Evolutionary conservation across 2,329 filamentous ascomycete species (phyloP).

Genomic region (Aspergillus sp.): DNA sequence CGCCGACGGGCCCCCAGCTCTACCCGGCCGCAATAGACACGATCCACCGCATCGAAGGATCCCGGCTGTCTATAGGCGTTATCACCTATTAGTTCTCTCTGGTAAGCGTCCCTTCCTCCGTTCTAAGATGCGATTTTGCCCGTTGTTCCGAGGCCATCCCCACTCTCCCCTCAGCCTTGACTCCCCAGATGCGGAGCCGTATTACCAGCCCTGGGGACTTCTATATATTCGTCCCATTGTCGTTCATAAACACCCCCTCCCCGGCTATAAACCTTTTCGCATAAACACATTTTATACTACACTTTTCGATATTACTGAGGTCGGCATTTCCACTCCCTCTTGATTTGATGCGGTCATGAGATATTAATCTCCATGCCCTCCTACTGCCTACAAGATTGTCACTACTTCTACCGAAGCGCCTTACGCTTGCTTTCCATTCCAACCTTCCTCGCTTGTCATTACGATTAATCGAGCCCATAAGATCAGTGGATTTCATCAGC

Average conservation of each 20-base stretch:
- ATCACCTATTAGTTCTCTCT: conserved; percentile 2
- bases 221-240: conserved; percentile 4
- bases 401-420: conserved; percentile 90
- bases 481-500: conserved; percentile 31
- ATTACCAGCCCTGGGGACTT: not conserved
- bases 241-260: not conserved
- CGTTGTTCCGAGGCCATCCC: conserved; percentile 18
- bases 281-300: not conserved
- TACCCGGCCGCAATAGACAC: conserved; percentile 11
- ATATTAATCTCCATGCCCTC: conserved; percentile 65
- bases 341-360: conserved; percentile 33
- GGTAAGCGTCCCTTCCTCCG: conserved; percentile 26
- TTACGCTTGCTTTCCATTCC: conserved; percentile 81
- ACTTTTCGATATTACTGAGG: not conserved
- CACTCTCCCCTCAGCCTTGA: conserved; percentile 11
- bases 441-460: conserved; percentile 74
- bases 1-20: conserved; percentile 26
- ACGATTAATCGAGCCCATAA: conserved; percentile 55
- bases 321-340: conserved; percentile 12
- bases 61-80: not conserved
- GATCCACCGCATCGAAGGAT: conserved; percentile 16
- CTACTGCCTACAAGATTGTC: conserved; percentile 82
- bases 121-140: conserved; percentile 20
- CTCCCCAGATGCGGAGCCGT: conserved; percentile 15
- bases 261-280: not conserved